A percentile compares a stretch with the other conserved stretches of the same genome.
These are phyloP conservation scores for Saccharomycopsis amapae DNA, from an alignment of 805 yeast species.

Conservation along the genomic window DNA sequence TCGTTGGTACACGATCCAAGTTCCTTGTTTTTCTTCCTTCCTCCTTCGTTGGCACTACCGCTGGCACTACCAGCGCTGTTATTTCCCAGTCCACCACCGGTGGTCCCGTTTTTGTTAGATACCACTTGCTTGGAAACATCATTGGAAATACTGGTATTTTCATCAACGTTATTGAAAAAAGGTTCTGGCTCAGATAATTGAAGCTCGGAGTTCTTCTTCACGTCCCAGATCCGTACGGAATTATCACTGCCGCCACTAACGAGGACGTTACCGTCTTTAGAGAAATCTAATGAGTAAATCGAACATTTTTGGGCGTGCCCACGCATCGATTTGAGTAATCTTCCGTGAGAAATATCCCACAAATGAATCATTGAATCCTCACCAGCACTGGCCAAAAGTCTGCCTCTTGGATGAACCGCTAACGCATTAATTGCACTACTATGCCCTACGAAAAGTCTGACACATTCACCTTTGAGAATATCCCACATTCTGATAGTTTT, in stretches of 20 bases:
- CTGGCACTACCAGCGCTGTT: constrained; percentile 25
- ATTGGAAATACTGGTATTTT: constrained; percentile 18
- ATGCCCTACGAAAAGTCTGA: constrained; percentile 88
- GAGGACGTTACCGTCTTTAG: constrained; percentile 80
- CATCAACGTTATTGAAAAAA: constrained; percentile 31
- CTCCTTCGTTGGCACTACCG: constrained; percentile 23
- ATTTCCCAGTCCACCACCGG: too few relatives aligned
- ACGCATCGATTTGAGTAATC: constrained; percentile 81
- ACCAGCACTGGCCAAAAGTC: constrained; percentile 93
- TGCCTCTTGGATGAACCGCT: constrained; percentile 93
- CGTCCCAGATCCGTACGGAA: constrained; percentile 94
- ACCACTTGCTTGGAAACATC: constrained; percentile 8
- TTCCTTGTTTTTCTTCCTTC: constrained; percentile 40
- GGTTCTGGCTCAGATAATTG: constrained; percentile 74
- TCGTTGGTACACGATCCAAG: constrained; percentile 71
- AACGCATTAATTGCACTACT: constrained; percentile 79
- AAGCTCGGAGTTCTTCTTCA: constrained; percentile 76
- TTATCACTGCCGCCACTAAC: constrained; percentile 91
- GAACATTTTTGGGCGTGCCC: constrained; percentile 83
- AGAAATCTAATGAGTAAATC: constrained; percentile 76
- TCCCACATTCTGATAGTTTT: constrained; percentile 99
- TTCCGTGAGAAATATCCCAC: constrained; percentile 93
- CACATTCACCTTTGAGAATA: constrained; percentile 78
- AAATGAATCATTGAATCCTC: constrained; percentile 83
- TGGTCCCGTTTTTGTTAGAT: constrained; percentile 1